phyloP scores from a whole-genome alignment of 2,329 filamentous ascomycete genomes.

The Verticillium albo-atrum region DNA sequence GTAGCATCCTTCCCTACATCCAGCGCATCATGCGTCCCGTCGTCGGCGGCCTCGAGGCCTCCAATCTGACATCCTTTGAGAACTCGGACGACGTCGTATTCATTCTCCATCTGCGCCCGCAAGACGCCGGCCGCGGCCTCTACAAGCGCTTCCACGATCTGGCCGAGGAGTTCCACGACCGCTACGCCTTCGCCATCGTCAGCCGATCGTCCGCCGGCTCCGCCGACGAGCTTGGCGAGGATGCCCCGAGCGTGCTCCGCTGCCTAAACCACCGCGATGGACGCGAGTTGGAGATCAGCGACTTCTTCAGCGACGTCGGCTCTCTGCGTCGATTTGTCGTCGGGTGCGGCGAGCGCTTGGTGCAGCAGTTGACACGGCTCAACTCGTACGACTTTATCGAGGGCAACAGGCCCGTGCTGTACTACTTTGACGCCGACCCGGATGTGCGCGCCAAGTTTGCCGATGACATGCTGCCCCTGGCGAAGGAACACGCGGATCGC shows the following conservation, averaged over 20 bases:
- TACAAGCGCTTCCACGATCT: conserved; percentile 22
- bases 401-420: conserved; percentile 14
- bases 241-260: conserved; percentile 16
- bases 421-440: conserved; percentile 20
- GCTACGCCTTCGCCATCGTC: conserved; percentile 35
- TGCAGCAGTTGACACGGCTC: conserved; percentile 37
- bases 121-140: conserved; percentile 19
- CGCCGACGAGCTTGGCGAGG: not conserved
- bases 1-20: conserved; percentile 4
- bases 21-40: conserved; percentile 14
- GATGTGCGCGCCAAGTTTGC: conserved; percentile 29
- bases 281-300: conserved; percentile 23
- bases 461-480: conserved; percentile 27
- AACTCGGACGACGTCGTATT: conserved; percentile 35
- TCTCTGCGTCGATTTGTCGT: conserved; percentile 32
- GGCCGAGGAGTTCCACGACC: conserved; percentile 31
- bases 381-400: conserved; percentile 31
- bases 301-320: conserved; percentile 24
- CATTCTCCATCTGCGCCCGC: conserved; percentile 29
- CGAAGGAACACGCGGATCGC: conserved; percentile 40
- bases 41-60: conserved; percentile 5
- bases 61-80: conserved; percentile 23
- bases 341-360: conserved; percentile 29
- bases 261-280: conserved; percentile 38
- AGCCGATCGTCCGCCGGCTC: not conserved